Percentiles rank a stretch among this genome's conserved stretches.
phyloP scores from a whole-genome alignment of 2,329 filamentous ascomycete genomes.

The Pyrenochaeta sp. region DNA sequence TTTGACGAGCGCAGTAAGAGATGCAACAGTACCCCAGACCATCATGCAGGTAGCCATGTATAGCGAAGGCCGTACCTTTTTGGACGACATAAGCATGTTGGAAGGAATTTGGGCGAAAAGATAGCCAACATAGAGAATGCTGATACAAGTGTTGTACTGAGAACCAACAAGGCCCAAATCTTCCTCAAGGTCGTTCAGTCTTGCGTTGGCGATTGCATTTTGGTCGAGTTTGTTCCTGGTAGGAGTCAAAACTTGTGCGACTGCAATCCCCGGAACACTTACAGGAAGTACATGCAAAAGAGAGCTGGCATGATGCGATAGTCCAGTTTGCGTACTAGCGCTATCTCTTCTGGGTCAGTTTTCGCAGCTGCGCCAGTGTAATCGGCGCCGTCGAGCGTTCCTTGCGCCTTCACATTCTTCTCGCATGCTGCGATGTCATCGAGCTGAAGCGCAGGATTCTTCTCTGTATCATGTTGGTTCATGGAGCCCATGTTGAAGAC shows the following conservation, averaged over 20 bases:
- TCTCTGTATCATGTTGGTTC: slow-evolving; percentile 21
- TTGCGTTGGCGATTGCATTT: slow-evolving; percentile 71
- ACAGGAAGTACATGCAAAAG: slow-evolving; percentile 52
- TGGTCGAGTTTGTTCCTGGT: slow-evolving; percentile 56
- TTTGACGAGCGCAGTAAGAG: slow-evolving; percentile 34
- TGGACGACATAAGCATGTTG: slow-evolving; percentile 53
- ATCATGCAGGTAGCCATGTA: slow-evolving; percentile 45
- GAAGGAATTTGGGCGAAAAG: slow-evolving; percentile 48
- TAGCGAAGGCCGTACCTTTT: slow-evolving; percentile 27
- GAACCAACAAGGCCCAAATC: slow-evolving; percentile 50
- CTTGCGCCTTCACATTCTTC: slow-evolving; percentile 16
- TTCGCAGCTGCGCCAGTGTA: slow-evolving; percentile 34
- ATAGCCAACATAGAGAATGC: slow-evolving; percentile 33
- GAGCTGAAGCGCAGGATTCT: slow-evolving; percentile 23
- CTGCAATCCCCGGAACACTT: not conserved
- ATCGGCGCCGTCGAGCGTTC: slow-evolving; percentile 15
- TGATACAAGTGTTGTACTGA: slow-evolving; percentile 57
- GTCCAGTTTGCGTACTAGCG: slow-evolving; percentile 36
- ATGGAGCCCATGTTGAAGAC: slow-evolving; percentile 16
- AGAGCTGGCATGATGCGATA: slow-evolving; percentile 34
- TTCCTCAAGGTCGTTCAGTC: slow-evolving; percentile 67
- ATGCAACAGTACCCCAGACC: slow-evolving; percentile 46
- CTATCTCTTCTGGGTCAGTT: slow-evolving; percentile 34
- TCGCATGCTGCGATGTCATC: slow-evolving; percentile 27
- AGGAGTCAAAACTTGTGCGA: not conserved